Percentiles rank a stretch among this genome's conserved stretches.
Conservation (phyloP, 768 basidiomycete genomes). For the Mycena albidolilacea region DNA sequence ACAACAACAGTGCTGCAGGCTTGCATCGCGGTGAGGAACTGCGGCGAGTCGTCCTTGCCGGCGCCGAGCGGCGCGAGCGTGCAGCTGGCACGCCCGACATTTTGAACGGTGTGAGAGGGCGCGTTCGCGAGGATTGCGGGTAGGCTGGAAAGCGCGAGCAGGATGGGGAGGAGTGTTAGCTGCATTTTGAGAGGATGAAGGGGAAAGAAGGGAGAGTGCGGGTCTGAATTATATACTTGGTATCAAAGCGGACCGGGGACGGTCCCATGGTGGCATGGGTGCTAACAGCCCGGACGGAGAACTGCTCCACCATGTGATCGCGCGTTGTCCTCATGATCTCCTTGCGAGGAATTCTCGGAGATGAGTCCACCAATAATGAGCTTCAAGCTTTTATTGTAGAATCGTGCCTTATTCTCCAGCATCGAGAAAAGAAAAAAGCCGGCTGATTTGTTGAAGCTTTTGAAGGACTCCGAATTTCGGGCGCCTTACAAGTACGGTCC, state of each 20-base stretch:
- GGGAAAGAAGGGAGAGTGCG: neutral
- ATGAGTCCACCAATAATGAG: neutral
- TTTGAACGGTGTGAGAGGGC: constrained; percentile 2
- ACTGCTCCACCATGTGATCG: constrained; percentile 9
- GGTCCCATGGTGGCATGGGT: constrained; percentile 5
- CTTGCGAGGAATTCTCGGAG: constrained; percentile 22
- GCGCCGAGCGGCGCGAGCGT: constrained; percentile 54
- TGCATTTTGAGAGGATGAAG: constrained; percentile 7
- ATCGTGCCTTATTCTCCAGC: too few relatives aligned
- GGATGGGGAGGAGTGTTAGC: neutral
- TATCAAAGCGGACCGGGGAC: constrained; percentile 21
- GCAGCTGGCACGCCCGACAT: constrained; percentile 47
- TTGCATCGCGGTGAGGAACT: constrained; percentile 60
- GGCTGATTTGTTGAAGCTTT: too few relatives aligned
- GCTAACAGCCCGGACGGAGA: neutral
- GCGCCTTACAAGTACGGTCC: too few relatives aligned
- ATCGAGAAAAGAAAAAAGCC: too few relatives aligned
- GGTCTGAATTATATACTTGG: neutral
- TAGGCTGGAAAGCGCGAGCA: constrained; percentile 9
- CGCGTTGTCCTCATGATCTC: constrained; percentile 10
- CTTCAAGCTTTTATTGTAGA: neutral
- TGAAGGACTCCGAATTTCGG: too few relatives aligned
- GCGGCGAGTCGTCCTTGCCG: constrained; percentile 68
- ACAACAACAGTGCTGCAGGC: constrained; percentile 59
- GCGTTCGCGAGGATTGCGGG: neutral